Evolutionary conservation across 1,284 basidiomycete species (phyloP), one percentile per base, ranked within the genome.

Genomic region (Mycena sp.): DNA sequence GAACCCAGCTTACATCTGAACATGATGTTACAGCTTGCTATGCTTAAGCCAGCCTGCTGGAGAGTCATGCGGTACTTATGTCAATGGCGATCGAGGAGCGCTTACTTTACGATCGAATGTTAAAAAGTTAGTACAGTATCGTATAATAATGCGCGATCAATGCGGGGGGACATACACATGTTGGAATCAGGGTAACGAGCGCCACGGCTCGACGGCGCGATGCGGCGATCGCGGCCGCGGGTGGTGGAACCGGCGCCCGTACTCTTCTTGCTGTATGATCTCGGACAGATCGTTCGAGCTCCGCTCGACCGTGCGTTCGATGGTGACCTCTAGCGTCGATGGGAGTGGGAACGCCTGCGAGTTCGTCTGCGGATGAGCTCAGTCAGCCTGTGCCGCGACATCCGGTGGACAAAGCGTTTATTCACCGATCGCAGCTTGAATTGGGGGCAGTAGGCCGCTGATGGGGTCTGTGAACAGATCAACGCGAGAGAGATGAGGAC

Each of bases 221-320:
- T 55, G 49, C 30, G 61, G 61, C 4, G 48, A 52, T 35, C 61
- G 61, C 2, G 61, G 55, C n/a, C 52, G 46, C 41, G 23, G 44
- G 23, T 28, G 45, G 9, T 60, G 51, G 50, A 56, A 65, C 2
- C 43, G 54, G 29, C 21, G 58, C 21, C 55, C 55, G 29, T 53
- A 40, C 4, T 35, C 40, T 14, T 53, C 58, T 25, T 41, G 6
- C n/a, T 28, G 38, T 2, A 62, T 26, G 2, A 61, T 26, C 3
- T 63, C 57, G 17, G 51, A 38, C 12, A 62, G 32, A 10, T 66
- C 61, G n/a, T 55, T 52, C n/a, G 64, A 66, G 21, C n/a, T 60
- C 46, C 61, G 64, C 25, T 38, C 38, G 25, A 57, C 49, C 6
- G 46, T 54, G 28, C 41, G 61, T 32, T 63, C 25, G 21, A 59